Percentiles rank a stretch among this genome's conserved stretches.
phyloP scores from a whole-genome alignment of 2,329 filamentous ascomycete species.

The Colletotrichum sp. region DNA sequence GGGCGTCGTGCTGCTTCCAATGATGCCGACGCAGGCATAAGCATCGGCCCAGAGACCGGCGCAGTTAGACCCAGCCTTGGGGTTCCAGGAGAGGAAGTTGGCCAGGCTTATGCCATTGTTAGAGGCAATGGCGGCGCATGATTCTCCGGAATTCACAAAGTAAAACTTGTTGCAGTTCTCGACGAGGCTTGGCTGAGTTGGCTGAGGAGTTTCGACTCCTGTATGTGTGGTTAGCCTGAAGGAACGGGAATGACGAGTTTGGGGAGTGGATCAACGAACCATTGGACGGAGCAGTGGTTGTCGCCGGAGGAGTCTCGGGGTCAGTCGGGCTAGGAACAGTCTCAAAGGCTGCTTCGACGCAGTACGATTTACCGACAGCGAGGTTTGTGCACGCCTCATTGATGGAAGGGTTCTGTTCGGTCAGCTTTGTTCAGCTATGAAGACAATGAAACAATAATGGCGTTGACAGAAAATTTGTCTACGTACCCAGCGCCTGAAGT shows the following conservation, averaged over 20 bases:
- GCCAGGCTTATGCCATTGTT: slow-evolving; percentile 20
- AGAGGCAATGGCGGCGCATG: background rate
- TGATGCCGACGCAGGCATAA: slow-evolving; percentile 13
- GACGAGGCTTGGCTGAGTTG: background rate
- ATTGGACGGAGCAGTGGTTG: background rate
- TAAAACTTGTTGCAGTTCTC: background rate
- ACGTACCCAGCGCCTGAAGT: background rate
- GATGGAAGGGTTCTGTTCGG: background rate
- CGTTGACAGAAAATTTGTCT: background rate
- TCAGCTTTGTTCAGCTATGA: background rate
- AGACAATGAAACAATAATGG: fast-evolving
- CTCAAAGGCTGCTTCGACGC: background rate
- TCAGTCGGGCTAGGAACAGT: background rate
- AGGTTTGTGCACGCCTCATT: background rate
- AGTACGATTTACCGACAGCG: background rate
- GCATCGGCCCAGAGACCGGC: slow-evolving; percentile 23
- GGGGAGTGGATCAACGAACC: background rate
- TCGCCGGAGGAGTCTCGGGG: background rate
- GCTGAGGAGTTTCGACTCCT: background rate
- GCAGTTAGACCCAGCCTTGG: slow-evolving; percentile 30
- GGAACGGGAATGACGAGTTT: background rate
- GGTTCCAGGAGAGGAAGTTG: slow-evolving; percentile 34
- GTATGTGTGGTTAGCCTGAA: background rate
- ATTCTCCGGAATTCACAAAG: background rate
- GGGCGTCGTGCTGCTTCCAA: background rate